phyloP scores from a whole-genome alignment of 257 asterid genomes.

The Scutellaria barbata region DNA sequence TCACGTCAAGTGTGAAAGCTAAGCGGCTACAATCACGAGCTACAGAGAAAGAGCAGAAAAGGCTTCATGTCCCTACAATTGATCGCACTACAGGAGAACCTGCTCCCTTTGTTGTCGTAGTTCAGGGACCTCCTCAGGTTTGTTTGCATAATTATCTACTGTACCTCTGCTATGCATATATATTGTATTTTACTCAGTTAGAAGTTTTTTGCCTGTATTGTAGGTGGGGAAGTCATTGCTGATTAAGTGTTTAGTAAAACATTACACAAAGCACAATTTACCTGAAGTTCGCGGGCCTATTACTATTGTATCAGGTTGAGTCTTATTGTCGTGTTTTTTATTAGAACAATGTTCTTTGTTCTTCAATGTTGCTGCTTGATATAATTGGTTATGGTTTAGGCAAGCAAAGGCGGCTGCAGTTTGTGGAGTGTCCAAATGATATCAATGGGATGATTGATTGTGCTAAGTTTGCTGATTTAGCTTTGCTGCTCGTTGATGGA shows the following conservation, averaged over 20 bases:
- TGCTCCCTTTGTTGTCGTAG: constrained; percentile 88
- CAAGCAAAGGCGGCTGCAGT: constrained; percentile 87
- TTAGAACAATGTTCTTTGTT: not conserved
- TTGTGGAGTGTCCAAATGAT: constrained; percentile 98
- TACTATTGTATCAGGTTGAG: constrained; percentile 90
- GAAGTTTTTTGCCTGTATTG: constrained; percentile 32
- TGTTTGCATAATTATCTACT: constrained; percentile 17
- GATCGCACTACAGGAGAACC: constrained; percentile 87
- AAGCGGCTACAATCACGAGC: constrained; percentile 76
- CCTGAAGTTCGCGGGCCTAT: constrained; percentile 97
- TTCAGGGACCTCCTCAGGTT: constrained; percentile 98
- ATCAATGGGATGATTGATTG: constrained; percentile 99
- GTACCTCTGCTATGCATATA: constrained; percentile 2
- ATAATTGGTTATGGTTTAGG: constrained; percentile 53
- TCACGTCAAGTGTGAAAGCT: constrained; percentile 78
- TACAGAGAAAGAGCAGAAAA: constrained; percentile 91
- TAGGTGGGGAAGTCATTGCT: constrained; percentile 95
- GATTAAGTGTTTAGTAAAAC: constrained; percentile 83
- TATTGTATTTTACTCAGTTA: no score
- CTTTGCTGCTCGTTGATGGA: constrained; percentile 94
- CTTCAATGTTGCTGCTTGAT: not conserved
- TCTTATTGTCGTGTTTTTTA: constrained; percentile 11
- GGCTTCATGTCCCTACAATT: constrained; percentile 84
- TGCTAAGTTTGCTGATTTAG: constrained; percentile 93
- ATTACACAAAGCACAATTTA: constrained; percentile 87